Evolutionary conservation across 148 eudicot genomes (phyloP).

Genomic region (Chenopodium suecicum): DNA sequence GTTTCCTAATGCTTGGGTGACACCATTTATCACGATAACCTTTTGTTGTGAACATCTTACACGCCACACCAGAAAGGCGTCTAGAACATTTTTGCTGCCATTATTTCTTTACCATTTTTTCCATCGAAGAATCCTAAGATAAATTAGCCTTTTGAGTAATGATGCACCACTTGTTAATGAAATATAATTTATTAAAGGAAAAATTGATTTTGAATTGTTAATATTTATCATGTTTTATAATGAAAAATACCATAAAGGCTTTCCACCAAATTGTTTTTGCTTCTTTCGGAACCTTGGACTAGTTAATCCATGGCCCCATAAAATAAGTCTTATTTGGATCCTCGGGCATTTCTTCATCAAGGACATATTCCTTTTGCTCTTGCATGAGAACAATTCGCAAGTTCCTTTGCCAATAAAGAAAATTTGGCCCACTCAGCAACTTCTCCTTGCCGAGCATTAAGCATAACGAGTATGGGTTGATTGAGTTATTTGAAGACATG

Average conservation of each 20-base stretch:
- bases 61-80: background rate
- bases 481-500: too few species aligned
- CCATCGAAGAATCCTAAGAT: background rate
- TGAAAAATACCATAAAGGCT: background rate
- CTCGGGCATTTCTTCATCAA: too few species aligned
- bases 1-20: background rate
- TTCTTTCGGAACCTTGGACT: background rate
- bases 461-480: too few species aligned
- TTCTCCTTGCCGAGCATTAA: too few species aligned
- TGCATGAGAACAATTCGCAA: too few species aligned
- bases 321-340: background rate
- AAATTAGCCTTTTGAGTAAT: background rate
- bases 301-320: background rate
- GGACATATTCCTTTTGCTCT: too few species aligned
- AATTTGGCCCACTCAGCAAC: too few species aligned
- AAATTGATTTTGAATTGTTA: too few species aligned
- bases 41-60: background rate
- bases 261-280: background rate
- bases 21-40: background rate
- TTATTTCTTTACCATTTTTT: background rate
- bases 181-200: too few species aligned
- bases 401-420: too few species aligned
- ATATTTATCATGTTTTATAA: too few species aligned
- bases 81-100: background rate
- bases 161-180: too few species aligned